Conservation (phyloP, 2,329 filamentous ascomycete genomes). For the Ceratocystis smalleyi region DNA sequence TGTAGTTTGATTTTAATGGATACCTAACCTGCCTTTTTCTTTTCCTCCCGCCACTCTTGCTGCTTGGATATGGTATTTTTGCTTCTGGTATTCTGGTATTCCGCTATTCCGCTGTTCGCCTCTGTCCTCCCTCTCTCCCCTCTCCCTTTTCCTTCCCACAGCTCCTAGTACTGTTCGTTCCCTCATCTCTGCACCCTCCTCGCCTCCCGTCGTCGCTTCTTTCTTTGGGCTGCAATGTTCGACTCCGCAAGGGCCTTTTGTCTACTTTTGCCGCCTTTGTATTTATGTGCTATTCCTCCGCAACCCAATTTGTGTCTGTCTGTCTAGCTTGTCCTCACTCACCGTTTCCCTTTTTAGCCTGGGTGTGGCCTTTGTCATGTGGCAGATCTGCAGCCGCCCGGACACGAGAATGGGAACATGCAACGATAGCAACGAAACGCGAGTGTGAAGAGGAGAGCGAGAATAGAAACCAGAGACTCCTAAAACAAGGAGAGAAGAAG, state of each 20-base stretch:
- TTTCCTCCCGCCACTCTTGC: neutral
- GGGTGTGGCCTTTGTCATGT: neutral
- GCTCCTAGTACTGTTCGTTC: no score
- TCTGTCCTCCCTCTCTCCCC: neutral
- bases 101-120: no score
- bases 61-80: neutral
- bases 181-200: neutral
- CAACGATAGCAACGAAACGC: neutral
- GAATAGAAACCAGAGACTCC: neutral
- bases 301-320: neutral
- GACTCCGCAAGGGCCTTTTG: neutral
- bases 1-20: constrained; percentile 4
- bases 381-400: constrained; percentile 4
- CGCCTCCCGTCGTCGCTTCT: constrained; percentile 2
- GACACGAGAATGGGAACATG: constrained; percentile 1
- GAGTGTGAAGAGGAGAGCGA: neutral
- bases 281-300: constrained; percentile 5
- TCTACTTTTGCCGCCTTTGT: constrained; percentile 7
- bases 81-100: no score
- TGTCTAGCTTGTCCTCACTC: neutral
- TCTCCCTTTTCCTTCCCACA: neutral
- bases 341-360: neutral
- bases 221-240: constrained; percentile 7
- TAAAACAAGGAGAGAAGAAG: neutral
- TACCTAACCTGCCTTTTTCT: neutral